Percentiles rank a stretch among this genome's conserved stretches.
These are phyloP conservation scores for Aspergillus hortae DNA, from an alignment of 2,329 filamentous ascomycete genomes.

Conservation along the genomic window DNA sequence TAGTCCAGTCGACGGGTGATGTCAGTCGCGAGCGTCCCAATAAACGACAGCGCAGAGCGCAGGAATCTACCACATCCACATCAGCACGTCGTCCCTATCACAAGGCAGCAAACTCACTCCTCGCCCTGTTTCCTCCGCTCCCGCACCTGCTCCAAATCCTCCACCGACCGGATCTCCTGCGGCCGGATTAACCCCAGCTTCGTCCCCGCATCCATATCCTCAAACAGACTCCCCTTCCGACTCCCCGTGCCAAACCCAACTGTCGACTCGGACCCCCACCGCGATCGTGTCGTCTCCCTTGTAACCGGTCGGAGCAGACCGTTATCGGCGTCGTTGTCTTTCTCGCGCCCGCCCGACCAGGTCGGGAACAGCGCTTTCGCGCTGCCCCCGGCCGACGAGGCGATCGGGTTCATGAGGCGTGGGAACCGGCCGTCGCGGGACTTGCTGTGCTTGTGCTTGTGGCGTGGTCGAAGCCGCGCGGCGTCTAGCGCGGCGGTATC, in stretches of 20 bases:
- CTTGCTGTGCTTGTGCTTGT: constrained; percentile 28
- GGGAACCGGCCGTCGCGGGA: constrained; percentile 29
- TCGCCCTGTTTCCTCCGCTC: constrained; percentile 75
- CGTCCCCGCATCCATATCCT: constrained; percentile 24
- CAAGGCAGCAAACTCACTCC: constrained; percentile 50
- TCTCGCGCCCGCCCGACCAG: constrained; percentile 26
- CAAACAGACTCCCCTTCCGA: constrained; percentile 27
- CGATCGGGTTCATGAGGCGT: constrained; percentile 30
- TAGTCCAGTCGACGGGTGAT: constrained; percentile 46
- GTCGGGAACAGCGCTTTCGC: constrained; percentile 30
- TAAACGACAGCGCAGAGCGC: constrained; percentile 31
- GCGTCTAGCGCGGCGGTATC: constrained; percentile 15
- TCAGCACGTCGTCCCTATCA: not conserved
- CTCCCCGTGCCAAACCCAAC: constrained; percentile 19
- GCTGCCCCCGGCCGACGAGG: constrained; percentile 23
- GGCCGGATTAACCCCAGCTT: constrained; percentile 24
- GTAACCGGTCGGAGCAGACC: constrained; percentile 28
- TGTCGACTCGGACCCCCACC: constrained; percentile 33
- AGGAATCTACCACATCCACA: constrained; percentile 22
- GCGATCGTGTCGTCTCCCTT: constrained; percentile 29
- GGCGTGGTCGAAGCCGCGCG: constrained; percentile 10
- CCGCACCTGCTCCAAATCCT: constrained; percentile 33
- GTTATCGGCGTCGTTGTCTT: constrained; percentile 29
- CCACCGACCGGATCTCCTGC: constrained; percentile 30
- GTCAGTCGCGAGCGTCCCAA: constrained; percentile 39